Evolutionary conservation across 352 stramenopile genomes (phyloP).

Genomic region (Aphanomyces stellatus): DNA sequence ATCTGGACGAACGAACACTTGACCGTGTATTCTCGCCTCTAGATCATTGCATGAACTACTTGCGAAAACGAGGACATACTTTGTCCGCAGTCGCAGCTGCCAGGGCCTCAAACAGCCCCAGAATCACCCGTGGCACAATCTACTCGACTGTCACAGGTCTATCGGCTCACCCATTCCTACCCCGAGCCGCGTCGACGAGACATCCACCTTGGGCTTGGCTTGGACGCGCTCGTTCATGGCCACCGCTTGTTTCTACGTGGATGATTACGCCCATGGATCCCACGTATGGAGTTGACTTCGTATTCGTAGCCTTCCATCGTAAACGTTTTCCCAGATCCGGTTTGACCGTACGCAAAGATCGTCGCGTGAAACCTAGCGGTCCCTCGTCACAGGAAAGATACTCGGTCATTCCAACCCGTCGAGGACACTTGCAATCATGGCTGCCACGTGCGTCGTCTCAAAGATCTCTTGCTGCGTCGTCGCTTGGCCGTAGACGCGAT

Average conservation of each 20-base stretch:
- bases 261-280: no score
- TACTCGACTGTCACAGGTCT: constrained; percentile 10
- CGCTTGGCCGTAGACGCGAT: constrained; percentile 38
- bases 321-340: constrained; percentile 49
- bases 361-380: constrained; percentile 33
- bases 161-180: no score
- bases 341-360: constrained; percentile 52
- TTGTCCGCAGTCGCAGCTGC: constrained; percentile 1
- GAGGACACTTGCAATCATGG: constrained; percentile 7
- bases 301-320: constrained; percentile 57
- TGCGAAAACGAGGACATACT: not conserved
- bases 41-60: not conserved
- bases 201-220: constrained; percentile 22
- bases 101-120: constrained; percentile 31
- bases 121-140: constrained; percentile 44
- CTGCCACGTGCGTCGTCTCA: not conserved
- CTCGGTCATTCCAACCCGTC: not conserved
- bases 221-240: not conserved
- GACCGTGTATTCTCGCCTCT: constrained; percentile 32
- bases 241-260: not conserved
- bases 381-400: not conserved
- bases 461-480: constrained; percentile 24
- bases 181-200: constrained; percentile 23
- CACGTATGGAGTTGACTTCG: constrained; percentile 29
- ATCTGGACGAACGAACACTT: constrained; percentile 40